Evolutionary conservation across 257 asterid species (phyloP).

Genomic region (Fraxinus americana): DNA sequence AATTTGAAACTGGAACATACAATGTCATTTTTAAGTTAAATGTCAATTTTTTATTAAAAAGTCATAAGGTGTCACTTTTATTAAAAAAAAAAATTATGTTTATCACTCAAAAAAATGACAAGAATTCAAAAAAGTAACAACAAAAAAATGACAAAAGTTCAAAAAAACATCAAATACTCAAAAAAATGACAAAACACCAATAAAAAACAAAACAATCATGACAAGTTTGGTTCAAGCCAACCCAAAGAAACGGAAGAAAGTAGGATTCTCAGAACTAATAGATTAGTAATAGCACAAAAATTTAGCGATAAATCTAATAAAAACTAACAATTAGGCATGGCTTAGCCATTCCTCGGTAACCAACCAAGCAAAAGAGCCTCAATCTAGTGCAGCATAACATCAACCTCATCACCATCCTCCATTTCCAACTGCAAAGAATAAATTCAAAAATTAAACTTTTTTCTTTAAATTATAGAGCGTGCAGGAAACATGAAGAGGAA

Average conservation of each 20-base stretch:
- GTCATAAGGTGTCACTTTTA: no score
- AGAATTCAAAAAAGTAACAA: no score
- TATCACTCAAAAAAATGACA: no score
- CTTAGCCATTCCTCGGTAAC: not conserved
- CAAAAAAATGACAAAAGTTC: no score
- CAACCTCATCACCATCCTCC: constrained; percentile 56
- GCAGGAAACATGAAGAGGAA: not conserved
- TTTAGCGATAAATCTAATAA: not conserved
- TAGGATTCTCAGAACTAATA: not conserved
- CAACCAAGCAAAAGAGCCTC: constrained; percentile 29
- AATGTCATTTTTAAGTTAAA: no score
- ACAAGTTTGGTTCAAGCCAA: no score
- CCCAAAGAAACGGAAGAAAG: not conserved
- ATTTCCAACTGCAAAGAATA: constrained; percentile 39
- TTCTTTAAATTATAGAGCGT: not conserved
- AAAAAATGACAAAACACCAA: no score
- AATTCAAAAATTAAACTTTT: not conserved
- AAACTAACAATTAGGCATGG: not conserved
- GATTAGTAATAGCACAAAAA: not conserved
- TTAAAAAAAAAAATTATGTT: no score
- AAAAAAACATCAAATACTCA: no score
- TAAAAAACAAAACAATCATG: no score
- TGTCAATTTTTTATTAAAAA: no score
- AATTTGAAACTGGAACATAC: no score
- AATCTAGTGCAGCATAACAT: constrained; percentile 47